Conservation (phyloP, 495 filamentous ascomycete species). For the Annulohypoxylon moriforme region DNA sequence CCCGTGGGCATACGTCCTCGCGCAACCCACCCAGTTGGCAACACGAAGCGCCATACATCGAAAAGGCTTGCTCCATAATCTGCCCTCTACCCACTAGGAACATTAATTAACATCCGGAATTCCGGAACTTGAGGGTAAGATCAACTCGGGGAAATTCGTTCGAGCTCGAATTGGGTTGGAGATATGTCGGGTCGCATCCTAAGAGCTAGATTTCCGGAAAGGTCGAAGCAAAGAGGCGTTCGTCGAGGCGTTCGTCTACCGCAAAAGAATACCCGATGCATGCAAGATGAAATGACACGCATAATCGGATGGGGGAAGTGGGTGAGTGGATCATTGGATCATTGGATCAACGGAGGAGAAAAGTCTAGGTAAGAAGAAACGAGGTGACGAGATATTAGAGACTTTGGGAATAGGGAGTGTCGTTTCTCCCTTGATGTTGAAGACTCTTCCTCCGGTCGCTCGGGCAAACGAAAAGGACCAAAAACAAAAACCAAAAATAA, state of each 20-base stretch:
- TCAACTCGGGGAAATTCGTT: constrained; percentile 1
- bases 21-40: constrained; percentile 41
- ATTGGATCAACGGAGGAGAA: no score
- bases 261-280: constrained; percentile 39
- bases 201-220: background rate
- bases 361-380: constrained; percentile 22
- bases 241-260: constrained; percentile 30
- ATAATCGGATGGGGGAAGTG: constrained; percentile 16
- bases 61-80: constrained; percentile 12
- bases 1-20: constrained; percentile 23
- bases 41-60: constrained; percentile 47
- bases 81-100: constrained; percentile 24
- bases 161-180: constrained; percentile 19
- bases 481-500: constrained; percentile 2
- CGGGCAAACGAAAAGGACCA: constrained; percentile 23
- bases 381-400: constrained; percentile 22
- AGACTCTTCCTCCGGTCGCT: constrained; percentile 15
- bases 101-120: constrained; percentile 25
- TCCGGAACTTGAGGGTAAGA: constrained; percentile 9
- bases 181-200: constrained; percentile 9
- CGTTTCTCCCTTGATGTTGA: background rate
- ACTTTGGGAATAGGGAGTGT: background rate
- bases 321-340: no score
- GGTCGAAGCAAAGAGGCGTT: constrained; percentile 2
- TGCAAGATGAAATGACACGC: constrained; percentile 39